These are phyloP conservation scores for Dichotomocladium elegans DNA, from an alignment of 371 early-diverging fungal species.

Conservation along the genomic window DNA sequence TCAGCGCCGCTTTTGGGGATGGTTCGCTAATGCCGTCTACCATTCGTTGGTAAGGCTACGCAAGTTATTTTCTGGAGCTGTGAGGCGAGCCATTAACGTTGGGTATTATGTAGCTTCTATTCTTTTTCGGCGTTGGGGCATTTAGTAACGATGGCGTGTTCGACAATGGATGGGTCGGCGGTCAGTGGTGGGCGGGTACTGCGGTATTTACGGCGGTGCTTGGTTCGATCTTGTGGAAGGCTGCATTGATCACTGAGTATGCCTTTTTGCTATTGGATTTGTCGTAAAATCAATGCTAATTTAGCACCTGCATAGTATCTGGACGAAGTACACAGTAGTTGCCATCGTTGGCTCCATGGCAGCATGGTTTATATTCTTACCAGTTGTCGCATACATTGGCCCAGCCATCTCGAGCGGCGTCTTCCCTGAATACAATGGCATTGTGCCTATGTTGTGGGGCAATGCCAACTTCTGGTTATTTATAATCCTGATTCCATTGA, in stretches of 20 bases:
- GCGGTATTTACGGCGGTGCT: slow-evolving; percentile 76
- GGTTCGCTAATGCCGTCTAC: slow-evolving; percentile 89
- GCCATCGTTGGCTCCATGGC: slow-evolving; percentile 83
- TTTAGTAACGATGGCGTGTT: slow-evolving; percentile 60
- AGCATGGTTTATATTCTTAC: slow-evolving; percentile 85
- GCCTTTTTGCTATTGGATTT: no score
- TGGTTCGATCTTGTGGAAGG: slow-evolving; percentile 78
- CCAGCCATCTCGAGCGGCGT: slow-evolving; percentile 66
- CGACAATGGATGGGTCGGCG: slow-evolving; percentile 58
- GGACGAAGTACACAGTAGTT: slow-evolving; percentile 84
- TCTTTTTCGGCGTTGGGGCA: slow-evolving; percentile 56
- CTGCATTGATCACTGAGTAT: slow-evolving; percentile 79
- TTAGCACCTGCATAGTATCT: slow-evolving; percentile 57
- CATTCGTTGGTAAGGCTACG: slow-evolving; percentile 70
- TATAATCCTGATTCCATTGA: slow-evolving; percentile 74
- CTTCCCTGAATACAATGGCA: slow-evolving; percentile 77
- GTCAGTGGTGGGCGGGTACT: slow-evolving; percentile 79
- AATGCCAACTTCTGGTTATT: slow-evolving; percentile 86
- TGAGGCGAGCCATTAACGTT: background rate
- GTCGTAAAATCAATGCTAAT: no score
- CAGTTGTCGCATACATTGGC: slow-evolving; percentile 80
- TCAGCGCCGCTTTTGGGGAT: slow-evolving; percentile 91
- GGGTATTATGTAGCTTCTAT: slow-evolving; percentile 43
- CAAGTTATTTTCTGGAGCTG: background rate
- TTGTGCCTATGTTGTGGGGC: slow-evolving; percentile 71